A percentile compares a stretch with the other conserved stretches of the same genome.
Evolutionary conservation across 176 grass and related monocot species (phyloP).

Genomic region (Zea mays): Zm-B73-REFERENCE-NAM-5.0 NC_050100.1:220919001-220919500

Average conservation of each 20-base stretch:
- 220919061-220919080: conserved; percentile 47
- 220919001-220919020: conserved; percentile 52
- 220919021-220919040: conserved; percentile 64
- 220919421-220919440: conserved; percentile 52
- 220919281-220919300: conserved; percentile 64
- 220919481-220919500: conserved; percentile 58
- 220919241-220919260: conserved; percentile 64
- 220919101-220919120: conserved; percentile 55
- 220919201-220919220: conserved; percentile 57
- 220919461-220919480: conserved; percentile 45
- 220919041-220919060: conserved; percentile 58
- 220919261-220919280: conserved; percentile 52
- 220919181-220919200: conserved; percentile 52
- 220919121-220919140: conserved; percentile 50
- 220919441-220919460: conserved; percentile 56
- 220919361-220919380: conserved; percentile 47
- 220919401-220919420: conserved; percentile 53
- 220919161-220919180: conserved; percentile 55
- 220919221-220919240: conserved; percentile 57
- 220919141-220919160: conserved; percentile 52
- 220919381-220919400: conserved; percentile 59
- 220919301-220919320: conserved; percentile 51
- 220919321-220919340: conserved; percentile 56
- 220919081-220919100: conserved; percentile 58
- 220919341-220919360: conserved; percentile 57